These are phyloP conservation scores for Xylaria intraflava DNA, from an alignment of 495 filamentous ascomycete species.

Conservation along the genomic window DNA sequence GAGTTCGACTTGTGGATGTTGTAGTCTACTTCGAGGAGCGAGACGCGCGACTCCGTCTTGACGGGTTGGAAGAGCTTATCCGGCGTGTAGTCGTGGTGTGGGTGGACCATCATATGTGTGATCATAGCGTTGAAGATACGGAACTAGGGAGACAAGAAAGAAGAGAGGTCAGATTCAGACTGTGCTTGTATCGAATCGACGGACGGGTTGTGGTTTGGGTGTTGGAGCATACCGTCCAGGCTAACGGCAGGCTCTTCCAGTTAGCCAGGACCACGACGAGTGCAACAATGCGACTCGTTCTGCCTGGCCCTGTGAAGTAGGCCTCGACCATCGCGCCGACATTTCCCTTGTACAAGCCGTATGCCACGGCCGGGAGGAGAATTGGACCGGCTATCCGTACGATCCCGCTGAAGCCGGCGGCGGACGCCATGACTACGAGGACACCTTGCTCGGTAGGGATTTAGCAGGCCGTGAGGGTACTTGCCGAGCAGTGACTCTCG, in stretches of 20 bases:
- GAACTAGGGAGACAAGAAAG: conserved; percentile 34
- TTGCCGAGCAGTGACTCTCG: conserved; percentile 5
- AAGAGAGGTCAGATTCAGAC: not conserved
- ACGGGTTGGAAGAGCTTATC: conserved; percentile 58
- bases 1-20: conserved; percentile 81
- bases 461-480: not conserved
- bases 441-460: not conserved
- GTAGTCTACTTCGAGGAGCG: conserved; percentile 67
- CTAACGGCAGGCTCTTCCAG: conserved; percentile 66
- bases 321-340: conserved; percentile 25
- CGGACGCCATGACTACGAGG: conserved; percentile 37
- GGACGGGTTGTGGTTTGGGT: not conserved
- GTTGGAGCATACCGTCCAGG: conserved; percentile 59
- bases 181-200: not conserved
- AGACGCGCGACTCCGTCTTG: conserved; percentile 52
- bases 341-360: conserved; percentile 38
- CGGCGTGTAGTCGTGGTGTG: conserved; percentile 33
- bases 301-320: conserved; percentile 47
- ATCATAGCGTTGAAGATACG: conserved; percentile 58
- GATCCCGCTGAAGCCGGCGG: conserved; percentile 26
- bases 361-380: conserved; percentile 29
- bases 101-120: conserved; percentile 45
- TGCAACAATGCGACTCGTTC: conserved; percentile 41
- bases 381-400: conserved; percentile 30
- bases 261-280: conserved; percentile 52